phyloP scores from a whole-genome alignment of 2,329 filamentous ascomycete genomes.

The Sordariomycetes sp. region DNA sequence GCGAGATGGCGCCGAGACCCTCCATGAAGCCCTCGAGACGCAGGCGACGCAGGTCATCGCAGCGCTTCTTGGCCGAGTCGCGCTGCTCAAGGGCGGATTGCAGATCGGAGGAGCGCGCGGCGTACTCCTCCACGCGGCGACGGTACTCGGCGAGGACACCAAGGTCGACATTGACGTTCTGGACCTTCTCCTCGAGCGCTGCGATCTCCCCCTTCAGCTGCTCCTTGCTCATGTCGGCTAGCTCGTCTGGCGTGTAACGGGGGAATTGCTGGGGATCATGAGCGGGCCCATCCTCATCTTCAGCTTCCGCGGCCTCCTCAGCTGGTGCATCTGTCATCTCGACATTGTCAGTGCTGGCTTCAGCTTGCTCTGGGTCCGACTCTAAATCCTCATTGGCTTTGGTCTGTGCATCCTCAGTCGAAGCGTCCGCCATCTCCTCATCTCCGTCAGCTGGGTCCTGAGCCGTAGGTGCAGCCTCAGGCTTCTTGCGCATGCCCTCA shows the following conservation, averaged over 20 bases:
- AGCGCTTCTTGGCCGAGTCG: constrained; percentile 82
- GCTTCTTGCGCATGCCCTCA: constrained; percentile 15
- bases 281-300: constrained; percentile 7
- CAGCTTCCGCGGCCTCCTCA: constrained; percentile 15
- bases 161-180: constrained; percentile 81
- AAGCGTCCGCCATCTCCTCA: constrained; percentile 18
- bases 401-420: constrained; percentile 7
- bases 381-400: background rate
- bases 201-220: constrained; percentile 53
- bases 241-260: constrained; percentile 64
- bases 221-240: constrained; percentile 56
- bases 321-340: constrained; percentile 14
- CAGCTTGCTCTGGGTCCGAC: constrained; percentile 1
- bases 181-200: constrained; percentile 58
- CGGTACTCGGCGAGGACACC: constrained; percentile 84
- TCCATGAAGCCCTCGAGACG: constrained; percentile 97
- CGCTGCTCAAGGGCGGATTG: constrained; percentile 67
- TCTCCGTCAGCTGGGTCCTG: constrained; percentile 20
- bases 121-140: constrained; percentile 74
- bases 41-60: constrained; percentile 82
- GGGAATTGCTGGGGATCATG: constrained; percentile 51
- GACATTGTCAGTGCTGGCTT: constrained; percentile 4
- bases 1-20: constrained; percentile 87
- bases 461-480: constrained; percentile 11
- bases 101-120: constrained; percentile 73